Base-by-base conservation (phyloP, 1,139 yeast species). In the Kodamaea sp. region DNA sequence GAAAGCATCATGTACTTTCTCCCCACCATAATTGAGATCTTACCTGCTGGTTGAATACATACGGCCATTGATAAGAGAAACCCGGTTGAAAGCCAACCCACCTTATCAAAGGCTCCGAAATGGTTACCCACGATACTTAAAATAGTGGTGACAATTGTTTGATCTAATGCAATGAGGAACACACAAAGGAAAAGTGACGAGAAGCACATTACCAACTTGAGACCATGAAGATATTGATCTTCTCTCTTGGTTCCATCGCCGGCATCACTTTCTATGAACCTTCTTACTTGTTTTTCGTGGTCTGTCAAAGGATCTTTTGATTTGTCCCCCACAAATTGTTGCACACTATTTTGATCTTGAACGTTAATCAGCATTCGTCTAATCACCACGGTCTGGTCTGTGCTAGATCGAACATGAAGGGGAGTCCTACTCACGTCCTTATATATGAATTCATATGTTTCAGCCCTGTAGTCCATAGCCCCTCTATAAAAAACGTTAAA, bases 131-230 rank as follows among this genome's bases (percentile, higher is more conserved):
- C 80, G 1, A 66, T 65, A 5, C 80, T 70, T 34, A 82, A 59
- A 5, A 80, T 62, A 2, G 88, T 78, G 1, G 78, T 61, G 2
- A 80, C 77, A 41, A 83, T 81, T 8, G 88, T 82, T 48, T 79
- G 83, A 51, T 83, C 90, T 25, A 83, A 56, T 0, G 88, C 87
- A 9, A 76, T 74, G 22, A 83, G 57, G 48, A 82, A 81, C 41
- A 80, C 48, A n/a, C 76, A 59, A 20, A 72, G 51, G 16, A 73
- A 61, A 30, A 79, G 63, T 8, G 84, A 66, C 3, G 62, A 26
- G 10, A 78, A 48, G 9, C 80, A 73, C 5, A 73, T 37, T 0
- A 44, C 34, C 20, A 80, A 55, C 26, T 61, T 61, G 4, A 55
- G 2, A 0, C 84, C 84, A 3, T 54, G 57, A 12, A 76, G 47